These are phyloP conservation scores for Nissolia schottii DNA, from an alignment of 306 rosid genomes.

Conservation along the genomic window DNA sequence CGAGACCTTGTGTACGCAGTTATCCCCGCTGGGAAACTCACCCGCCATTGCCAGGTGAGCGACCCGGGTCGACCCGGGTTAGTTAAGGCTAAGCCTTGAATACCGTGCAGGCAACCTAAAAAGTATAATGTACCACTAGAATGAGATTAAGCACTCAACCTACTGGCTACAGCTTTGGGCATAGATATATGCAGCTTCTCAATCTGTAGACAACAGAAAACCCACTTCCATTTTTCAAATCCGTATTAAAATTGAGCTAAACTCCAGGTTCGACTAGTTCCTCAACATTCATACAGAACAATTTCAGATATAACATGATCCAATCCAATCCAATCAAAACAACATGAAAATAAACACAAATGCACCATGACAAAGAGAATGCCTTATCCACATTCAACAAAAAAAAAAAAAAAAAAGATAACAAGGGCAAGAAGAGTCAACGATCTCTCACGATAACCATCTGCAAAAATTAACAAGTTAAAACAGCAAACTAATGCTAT, in stretches of 20 bases:
- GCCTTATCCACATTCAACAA: slow-evolving; percentile 35
- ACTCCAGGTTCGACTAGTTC: not conserved
- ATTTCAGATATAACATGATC: not conserved
- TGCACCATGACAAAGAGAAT: not conserved
- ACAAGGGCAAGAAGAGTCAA: slow-evolving; percentile 21
- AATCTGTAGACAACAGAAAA: not conserved
- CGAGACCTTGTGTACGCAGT: no score
- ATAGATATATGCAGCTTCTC: not conserved
- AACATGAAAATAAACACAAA: not conserved
- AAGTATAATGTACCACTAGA: not conserved
- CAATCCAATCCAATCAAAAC: not conserved
- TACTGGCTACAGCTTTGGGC: not conserved
- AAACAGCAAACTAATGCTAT: not conserved
- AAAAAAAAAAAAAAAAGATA: not conserved
- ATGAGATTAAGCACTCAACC: not conserved
- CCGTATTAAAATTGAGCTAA: not conserved
- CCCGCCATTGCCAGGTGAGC: no score
- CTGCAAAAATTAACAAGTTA: not conserved
- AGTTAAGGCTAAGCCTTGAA: no score
- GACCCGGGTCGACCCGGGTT: no score
- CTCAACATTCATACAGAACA: not conserved
- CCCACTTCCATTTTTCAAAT: not conserved
- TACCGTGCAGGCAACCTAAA: no score
- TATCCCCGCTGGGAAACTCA: no score
- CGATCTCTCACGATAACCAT: slow-evolving; percentile 14